Conservation (phyloP, 495 filamentous ascomycete species). For the Penicillium argentinense region DNA sequence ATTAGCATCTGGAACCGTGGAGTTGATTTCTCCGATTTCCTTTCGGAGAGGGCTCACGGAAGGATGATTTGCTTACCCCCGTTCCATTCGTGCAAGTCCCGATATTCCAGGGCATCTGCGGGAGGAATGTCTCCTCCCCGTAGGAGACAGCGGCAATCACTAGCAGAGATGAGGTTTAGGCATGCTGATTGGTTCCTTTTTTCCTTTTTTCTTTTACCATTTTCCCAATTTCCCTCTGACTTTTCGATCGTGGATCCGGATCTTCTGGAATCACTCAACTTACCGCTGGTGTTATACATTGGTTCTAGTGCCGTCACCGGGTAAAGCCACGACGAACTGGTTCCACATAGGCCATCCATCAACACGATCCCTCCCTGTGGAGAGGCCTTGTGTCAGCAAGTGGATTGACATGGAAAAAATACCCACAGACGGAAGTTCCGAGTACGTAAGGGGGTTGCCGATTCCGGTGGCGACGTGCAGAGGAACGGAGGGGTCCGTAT, state of each 20-base stretch:
- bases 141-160: conserved; percentile 26
- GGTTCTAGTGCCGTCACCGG: conserved; percentile 17
- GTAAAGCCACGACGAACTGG: conserved; percentile 22
- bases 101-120: conserved; percentile 20
- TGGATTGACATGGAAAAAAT: too few relatives aligned
- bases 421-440: too few relatives aligned
- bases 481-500: too few relatives aligned
- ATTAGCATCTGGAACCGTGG: neutral
- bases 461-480: too few relatives aligned
- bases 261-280: neutral
- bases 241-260: too few relatives aligned
- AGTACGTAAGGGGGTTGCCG: too few relatives aligned
- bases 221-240: too few relatives aligned
- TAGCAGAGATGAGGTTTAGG: too few relatives aligned
- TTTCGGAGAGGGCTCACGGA: neutral
- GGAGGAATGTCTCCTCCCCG: conserved; percentile 28
- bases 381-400: conserved; percentile 1
- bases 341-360: conserved; percentile 32
- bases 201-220: too few relatives aligned
- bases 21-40: neutral
- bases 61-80: conserved; percentile 18
- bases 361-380: conserved; percentile 23
- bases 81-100: conserved; percentile 26
- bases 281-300: conserved; percentile 20
- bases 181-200: too few relatives aligned